phyloP scores from a whole-genome alignment of 768 basidiomycete genomes.

The Pisolithus tinctorius region DNA sequence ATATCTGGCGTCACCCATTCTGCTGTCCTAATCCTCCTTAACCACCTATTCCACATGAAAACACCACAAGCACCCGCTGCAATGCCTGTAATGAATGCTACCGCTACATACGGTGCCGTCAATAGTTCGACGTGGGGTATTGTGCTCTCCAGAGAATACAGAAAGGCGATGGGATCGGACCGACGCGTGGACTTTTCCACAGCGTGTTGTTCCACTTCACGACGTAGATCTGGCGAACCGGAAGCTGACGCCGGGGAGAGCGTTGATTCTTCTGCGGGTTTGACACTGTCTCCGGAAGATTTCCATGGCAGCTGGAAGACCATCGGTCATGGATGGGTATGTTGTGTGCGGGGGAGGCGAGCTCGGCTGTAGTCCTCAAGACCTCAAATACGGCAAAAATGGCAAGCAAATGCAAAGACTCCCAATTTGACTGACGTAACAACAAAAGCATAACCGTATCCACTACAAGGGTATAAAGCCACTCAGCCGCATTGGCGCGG shows the following conservation, averaged over 20 bases:
- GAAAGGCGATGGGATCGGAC: neutral
- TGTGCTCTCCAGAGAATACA: too few relatives aligned
- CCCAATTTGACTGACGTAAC: neutral
- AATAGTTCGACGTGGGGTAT: neutral
- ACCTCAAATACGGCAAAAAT: neutral
- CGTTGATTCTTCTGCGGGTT: neutral
- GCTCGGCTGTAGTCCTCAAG: too few relatives aligned
- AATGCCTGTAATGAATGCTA: neutral
- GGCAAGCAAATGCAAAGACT: neutral
- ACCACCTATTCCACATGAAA: constrained; percentile 38
- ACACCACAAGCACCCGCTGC: neutral
- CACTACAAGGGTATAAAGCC: constrained; percentile 18
- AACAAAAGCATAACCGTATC: neutral
- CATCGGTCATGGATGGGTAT: neutral
- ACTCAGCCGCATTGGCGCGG: constrained; percentile 5
- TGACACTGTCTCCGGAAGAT: neutral
- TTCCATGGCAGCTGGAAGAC: neutral
- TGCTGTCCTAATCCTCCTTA: constrained; percentile 51
- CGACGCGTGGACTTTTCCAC: neutral
- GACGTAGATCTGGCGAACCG: neutral
- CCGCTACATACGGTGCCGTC: neutral
- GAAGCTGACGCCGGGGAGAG: neutral
- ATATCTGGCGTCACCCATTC: constrained; percentile 62
- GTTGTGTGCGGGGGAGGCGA: too few relatives aligned
- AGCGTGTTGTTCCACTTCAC: too few relatives aligned